Base-by-base conservation (phyloP, 2,329 filamentous ascomycete genomes). In the Hymenoscyphus occultus region DNA sequence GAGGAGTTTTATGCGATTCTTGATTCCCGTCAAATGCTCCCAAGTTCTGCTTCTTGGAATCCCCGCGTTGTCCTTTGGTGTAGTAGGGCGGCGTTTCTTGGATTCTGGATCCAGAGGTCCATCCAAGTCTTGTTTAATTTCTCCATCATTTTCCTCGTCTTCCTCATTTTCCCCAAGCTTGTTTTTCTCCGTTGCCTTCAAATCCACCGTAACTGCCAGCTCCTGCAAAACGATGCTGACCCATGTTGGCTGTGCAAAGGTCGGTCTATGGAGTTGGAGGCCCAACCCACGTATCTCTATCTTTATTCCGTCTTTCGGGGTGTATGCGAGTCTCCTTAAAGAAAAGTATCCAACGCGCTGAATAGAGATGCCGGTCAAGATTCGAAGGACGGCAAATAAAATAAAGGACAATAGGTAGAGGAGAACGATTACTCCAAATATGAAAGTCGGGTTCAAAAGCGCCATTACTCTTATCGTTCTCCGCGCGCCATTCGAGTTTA, bases 191-290 rank as follows among this genome's bases (percentile, higher is more conserved):
- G 95, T 78, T 59, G 86, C 84, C 66, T 85, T 84, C 57, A 93
- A 81, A 75, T 99, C 92, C 56, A 98, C 77, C 0, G 92, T 96
- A 60, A 99, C 83, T 60, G 88, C 90, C 60, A 97, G 81, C 75
- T 97, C 95, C 73, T 87, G 91, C 66, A 99, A 79, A 9, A 95
- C 91, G 60, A 99, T 83, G 76, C 93, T 98, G 72, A 97, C 81
- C 93, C 94, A 98, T 68, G 96, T 98, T 56, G 95, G 95, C 77
- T 98, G 93, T 58, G 94, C 92, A 78, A 99, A 98, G 5, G 95
- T 98, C 13, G 95, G 95, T 4, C 93, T 88, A 78, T 99, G 95
- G 68, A 98, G 79, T 64, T 91, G 90, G 72, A 99, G 83, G 56
- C 95, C 93, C 61, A 99, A 83, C 60, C 93, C 92, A 60, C 95